These are phyloP conservation scores for Cyclocybe cylindracea DNA, from an alignment of 768 basidiomycete genomes.

Conservation along the genomic window DNA sequence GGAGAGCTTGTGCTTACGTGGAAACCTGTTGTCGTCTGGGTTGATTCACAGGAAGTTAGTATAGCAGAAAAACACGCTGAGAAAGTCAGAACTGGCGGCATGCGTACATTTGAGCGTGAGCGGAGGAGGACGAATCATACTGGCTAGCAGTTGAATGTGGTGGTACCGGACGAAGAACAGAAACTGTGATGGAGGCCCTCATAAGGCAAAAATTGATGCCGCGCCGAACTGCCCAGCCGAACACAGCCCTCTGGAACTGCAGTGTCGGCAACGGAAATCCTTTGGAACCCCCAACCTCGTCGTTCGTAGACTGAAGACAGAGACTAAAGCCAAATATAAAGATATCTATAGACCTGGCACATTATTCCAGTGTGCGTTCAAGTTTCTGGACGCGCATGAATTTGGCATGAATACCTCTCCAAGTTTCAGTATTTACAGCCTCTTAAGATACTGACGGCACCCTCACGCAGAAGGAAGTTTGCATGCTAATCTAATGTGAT, in stretches of 20 bases:
- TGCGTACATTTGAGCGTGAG: conserved; percentile 42
- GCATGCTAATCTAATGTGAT: too few relatives aligned
- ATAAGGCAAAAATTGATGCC: conserved; percentile 17
- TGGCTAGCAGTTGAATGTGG: conserved; percentile 30
- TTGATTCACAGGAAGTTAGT: background rate
- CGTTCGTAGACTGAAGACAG: too few relatives aligned
- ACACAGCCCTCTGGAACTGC: background rate
- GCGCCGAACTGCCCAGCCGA: background rate
- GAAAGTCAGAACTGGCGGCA: background rate
- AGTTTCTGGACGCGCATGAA: too few relatives aligned
- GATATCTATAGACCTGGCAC: too few relatives aligned
- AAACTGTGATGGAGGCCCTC: conserved; percentile 12
- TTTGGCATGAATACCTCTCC: too few relatives aligned
- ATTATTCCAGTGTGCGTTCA: too few relatives aligned
- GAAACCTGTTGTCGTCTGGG: conserved; percentile 38
- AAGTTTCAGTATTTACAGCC: too few relatives aligned
- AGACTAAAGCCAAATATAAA: too few relatives aligned
- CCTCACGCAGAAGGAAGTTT: too few relatives aligned
- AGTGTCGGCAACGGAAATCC: too few relatives aligned
- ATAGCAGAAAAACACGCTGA: background rate
- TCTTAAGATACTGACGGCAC: too few relatives aligned
- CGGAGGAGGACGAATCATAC: conserved; percentile 42
- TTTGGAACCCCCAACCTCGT: too few relatives aligned
- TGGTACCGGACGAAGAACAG: conserved; percentile 43
- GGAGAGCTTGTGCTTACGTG: conserved; percentile 19